These are phyloP conservation scores for Neopestalotiopsis rosae DNA, from an alignment of 2,329 filamentous ascomycete species.

Conservation along the genomic window DNA sequence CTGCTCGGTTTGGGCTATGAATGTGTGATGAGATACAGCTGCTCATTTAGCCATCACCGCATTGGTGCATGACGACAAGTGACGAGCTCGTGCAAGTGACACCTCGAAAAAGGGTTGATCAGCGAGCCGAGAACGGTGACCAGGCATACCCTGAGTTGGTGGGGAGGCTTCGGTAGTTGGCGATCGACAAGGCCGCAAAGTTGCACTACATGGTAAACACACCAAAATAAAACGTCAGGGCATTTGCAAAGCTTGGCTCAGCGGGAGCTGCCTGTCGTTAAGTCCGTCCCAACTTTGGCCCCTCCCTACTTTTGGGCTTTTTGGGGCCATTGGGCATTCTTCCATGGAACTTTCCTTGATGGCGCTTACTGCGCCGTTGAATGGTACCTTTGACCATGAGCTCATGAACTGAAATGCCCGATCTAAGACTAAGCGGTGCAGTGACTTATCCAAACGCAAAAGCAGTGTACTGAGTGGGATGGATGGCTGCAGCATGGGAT, in stretches of 20 bases:
- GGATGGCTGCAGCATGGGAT: not conserved
- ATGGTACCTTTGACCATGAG: conserved; percentile 9
- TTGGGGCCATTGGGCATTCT: not conserved
- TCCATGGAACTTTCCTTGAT: not conserved
- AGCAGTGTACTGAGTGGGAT: not conserved
- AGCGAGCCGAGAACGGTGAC: conserved; percentile 10
- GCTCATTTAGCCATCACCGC: not conserved
- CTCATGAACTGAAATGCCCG: not conserved
- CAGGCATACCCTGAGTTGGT: conserved; percentile 2
- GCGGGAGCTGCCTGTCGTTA: conserved; percentile 4
- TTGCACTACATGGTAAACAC: conserved; percentile 1
- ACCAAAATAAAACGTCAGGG: conserved; percentile 1
- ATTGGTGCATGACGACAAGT: conserved; percentile 2
- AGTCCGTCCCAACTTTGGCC: not conserved
- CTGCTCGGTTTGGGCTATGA: not conserved
- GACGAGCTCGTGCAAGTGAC: conserved; percentile 12
- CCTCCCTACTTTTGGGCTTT: not conserved
- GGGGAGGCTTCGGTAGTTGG: conserved; percentile 13
- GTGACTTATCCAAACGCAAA: not conserved
- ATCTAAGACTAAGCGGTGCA: not conserved
- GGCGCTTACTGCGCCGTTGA: conserved; percentile 1
- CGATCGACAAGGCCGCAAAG: conserved; percentile 10
- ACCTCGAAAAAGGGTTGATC: conserved; percentile 1
- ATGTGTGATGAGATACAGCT: not conserved
- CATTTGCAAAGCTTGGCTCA: conserved; percentile 8